Evolutionary conservation across 2,329 filamentous ascomycete species (phyloP), one percentile per base, ranked within the genome.

Genomic region (Aspergillus ruber): DNA sequence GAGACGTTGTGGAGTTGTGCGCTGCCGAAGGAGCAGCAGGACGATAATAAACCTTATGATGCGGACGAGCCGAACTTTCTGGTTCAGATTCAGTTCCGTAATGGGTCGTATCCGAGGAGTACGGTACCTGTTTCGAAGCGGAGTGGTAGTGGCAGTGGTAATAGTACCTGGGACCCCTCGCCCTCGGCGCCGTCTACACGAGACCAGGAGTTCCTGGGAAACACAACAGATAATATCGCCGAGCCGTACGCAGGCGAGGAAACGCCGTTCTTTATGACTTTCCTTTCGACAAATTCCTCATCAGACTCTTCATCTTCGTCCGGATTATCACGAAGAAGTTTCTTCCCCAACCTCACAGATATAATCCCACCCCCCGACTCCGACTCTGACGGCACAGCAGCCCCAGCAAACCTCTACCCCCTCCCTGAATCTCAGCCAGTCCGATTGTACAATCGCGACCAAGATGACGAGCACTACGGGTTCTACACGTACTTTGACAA

Each of bases 401-500:
- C 82, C 1, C 73, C 85, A 0, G 87, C 88, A 2, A 79, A 79
- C 8, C 74, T 96, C 52, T 80, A 93, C 41, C 87, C 90, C 0
- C 74, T 79, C 6, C 80, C 86, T 0, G 70, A 75, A 0, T 70
- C 73, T 50, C 93, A 97, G 60, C 91, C 89, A 0, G 74, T 97
- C 10, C 82, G 87, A 1, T 79, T 97, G 1, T 97, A 84, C 66
- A 88, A 97, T 65, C 86, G 90, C 17, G 90, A 86, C 15, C 74
- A 86, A 23, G 72, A 79, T 2, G 85, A 84, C 0, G 91, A 97
- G 66, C 89, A 95, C 69, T 96, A 94, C 67, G 89, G 88, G 2
- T 96, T 96, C 71, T 96, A 95, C 71, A 87, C 81, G 0, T 94
- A 95, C 74, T 97, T 87, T 67, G 84, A 90, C 69, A 88, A 90